Conservation (phyloP, 768 basidiomycete genomes). For the Rhizopogon sp. region DNA sequence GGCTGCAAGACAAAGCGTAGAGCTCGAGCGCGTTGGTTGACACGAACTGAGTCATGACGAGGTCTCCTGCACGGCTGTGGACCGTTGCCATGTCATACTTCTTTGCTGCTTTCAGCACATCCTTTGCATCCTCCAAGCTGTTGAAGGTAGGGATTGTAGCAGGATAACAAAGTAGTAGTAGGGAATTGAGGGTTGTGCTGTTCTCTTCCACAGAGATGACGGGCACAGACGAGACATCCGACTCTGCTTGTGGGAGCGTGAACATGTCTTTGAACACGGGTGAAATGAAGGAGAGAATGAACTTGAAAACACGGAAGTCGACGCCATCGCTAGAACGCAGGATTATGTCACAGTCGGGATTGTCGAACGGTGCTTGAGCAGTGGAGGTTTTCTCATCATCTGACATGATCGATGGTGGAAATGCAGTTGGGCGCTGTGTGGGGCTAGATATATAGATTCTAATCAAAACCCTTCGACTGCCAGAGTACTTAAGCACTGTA, state of each 20-base stretch:
- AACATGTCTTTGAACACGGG: slow-evolving; percentile 47
- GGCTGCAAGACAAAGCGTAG: slow-evolving; percentile 23
- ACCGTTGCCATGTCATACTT: slow-evolving; percentile 25
- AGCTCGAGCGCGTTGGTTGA: slow-evolving; percentile 13
- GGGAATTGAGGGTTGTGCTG: slow-evolving; percentile 7
- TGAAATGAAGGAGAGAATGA: slow-evolving; percentile 43
- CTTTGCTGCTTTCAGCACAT: slow-evolving; percentile 14
- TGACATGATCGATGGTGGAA: not conserved
- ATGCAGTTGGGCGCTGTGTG: not conserved
- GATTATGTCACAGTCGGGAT: slow-evolving; percentile 9
- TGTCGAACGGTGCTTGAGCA: slow-evolving; percentile 5
- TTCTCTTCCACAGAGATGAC: slow-evolving; percentile 13
- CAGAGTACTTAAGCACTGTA: not conserved
- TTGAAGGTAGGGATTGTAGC: slow-evolving; percentile 13
- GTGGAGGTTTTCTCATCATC: not conserved
- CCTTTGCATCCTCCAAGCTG: slow-evolving; percentile 15
- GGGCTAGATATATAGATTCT: not conserved
- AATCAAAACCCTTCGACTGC: too few species aligned
- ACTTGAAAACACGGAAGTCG: slow-evolving; percentile 8
- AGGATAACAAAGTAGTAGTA: slow-evolving; percentile 23
- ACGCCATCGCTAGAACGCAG: slow-evolving; percentile 6
- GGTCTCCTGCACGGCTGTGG: slow-evolving; percentile 9
- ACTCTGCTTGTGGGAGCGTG: slow-evolving; percentile 31
- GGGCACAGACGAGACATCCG: not conserved
- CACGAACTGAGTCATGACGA: slow-evolving; percentile 7